Base-by-base conservation (phyloP, 148 eudicot species). In the Drosera capensis region DNA sequence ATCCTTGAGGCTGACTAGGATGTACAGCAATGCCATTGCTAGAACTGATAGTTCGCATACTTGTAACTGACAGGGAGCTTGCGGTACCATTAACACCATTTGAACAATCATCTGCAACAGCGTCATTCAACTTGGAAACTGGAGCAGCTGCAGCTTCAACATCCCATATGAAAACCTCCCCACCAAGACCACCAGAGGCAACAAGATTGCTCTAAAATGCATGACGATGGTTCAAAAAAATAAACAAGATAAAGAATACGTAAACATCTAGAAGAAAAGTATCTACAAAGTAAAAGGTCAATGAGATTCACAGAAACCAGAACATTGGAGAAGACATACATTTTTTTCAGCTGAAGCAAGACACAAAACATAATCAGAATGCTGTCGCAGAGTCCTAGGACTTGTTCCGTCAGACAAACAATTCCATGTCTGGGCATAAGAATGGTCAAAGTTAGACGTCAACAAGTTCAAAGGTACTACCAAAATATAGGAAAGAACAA, bases 121-220 rank as follows among this genome's bases (percentile, higher is more conserved):
- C 49, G 57, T 90, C 87, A 65, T 58, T 78, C 42, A 75, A 58
- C 71, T 78, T 90, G 23, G 75, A 62, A 54, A 67, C 54, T 29
- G 97, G 87, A 68, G 85, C 62, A 58, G 70, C 66, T 13, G 97
- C 93, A 65, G 97, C 95, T 71, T 84, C 97, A 55, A 90, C 59
- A 67, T 90, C 95, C 97, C 97, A 90, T 48, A 90, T 71, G 49
- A 90, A 90, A 35, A 90, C 94, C 78, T 90, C 97, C 25, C 97
- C 95, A 61, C 97, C 97, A 39, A 90, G 97, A 44, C 97, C 97
- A 62, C 82, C 97, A 43, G 97, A 90, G 39, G 95, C 93, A 65
- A 84, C 67, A 59, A 75, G 24, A 50, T 80, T 84, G 56, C 74
- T 68, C 97, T 90, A 65, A 59, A 59, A 67, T 60, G 42, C 56